Evolutionary conservation across 1,284 basidiomycete genomes (phyloP).

Genomic region (Cerrena zonata): DNA sequence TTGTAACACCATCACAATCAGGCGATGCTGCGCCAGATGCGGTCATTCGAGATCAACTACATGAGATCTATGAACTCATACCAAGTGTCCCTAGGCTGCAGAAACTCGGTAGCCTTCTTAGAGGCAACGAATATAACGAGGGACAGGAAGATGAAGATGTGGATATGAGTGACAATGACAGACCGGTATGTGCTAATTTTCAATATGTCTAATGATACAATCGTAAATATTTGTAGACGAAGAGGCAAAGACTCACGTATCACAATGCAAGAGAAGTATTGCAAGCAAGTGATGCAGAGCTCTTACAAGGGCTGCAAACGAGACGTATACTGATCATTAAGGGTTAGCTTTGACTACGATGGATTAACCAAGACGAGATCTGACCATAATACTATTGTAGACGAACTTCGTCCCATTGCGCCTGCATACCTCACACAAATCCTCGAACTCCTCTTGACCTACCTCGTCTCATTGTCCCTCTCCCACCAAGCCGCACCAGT

Average conservation of each 20-base stretch:
- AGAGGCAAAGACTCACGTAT: constrained; percentile 43
- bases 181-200: neutral
- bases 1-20: constrained; percentile 52
- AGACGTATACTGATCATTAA: constrained; percentile 67
- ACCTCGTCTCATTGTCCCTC: constrained; percentile 55
- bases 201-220: no score
- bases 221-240: constrained; percentile 21
- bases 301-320: constrained; percentile 58
- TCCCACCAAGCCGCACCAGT: constrained; percentile 44
- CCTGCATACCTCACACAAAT: constrained; percentile 60
- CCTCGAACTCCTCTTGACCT: constrained; percentile 67
- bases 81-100: constrained; percentile 70
- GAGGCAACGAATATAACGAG: constrained; percentile 64
- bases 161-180: constrained; percentile 27
- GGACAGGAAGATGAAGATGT: constrained; percentile 37
- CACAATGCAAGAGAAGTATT: constrained; percentile 57
- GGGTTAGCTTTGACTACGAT: constrained; percentile 47
- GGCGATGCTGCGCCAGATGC: constrained; percentile 32
- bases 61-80: constrained; percentile 73
- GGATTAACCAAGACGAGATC: neutral
- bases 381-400: constrained; percentile 29
- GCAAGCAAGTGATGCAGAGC: constrained; percentile 74
- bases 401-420: constrained; percentile 64
- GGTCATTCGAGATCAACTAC: constrained; percentile 65
- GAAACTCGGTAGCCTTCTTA: constrained; percentile 56